Conservation (phyloP, 805 yeast species). For the Barnettozyma sp. region DNA sequence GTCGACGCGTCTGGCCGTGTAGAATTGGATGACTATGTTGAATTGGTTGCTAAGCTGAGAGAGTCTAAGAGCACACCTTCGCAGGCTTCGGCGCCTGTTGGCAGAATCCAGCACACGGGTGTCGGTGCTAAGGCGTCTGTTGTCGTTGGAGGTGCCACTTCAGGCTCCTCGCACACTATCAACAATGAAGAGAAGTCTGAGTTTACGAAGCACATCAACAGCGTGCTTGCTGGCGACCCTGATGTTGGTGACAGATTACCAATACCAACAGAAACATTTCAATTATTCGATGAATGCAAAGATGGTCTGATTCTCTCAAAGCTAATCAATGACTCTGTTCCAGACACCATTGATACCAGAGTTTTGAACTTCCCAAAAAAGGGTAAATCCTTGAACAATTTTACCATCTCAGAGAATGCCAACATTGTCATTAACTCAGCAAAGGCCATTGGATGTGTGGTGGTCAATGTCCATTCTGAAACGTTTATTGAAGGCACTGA, state of each 20-base stretch:
- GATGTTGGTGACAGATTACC: constrained; percentile 84
- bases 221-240: constrained; percentile 82
- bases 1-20: constrained; percentile 97
- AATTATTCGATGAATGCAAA: constrained; percentile 91
- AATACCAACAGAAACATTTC: constrained; percentile 88
- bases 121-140: constrained; percentile 63
- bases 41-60: constrained; percentile 72
- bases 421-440: constrained; percentile 97
- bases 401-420: constrained; percentile 95
- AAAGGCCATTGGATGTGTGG: constrained; percentile 97
- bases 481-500: constrained; percentile 93
- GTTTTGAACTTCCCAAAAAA: constrained; percentile 84
- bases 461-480: constrained; percentile 94
- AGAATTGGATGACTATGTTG: constrained; percentile 91
- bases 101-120: constrained; percentile 48
- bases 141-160: constrained; percentile 75
- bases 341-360: constrained; percentile 97
- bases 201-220: constrained; percentile 92
- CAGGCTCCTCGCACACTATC: constrained; percentile 93
- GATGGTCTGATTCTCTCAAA: constrained; percentile 92
- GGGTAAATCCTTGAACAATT: constrained; percentile 78
- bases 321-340: constrained; percentile 94
- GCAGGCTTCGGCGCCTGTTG: constrained; percentile 24
- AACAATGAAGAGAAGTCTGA: constrained; percentile 95
- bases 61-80: constrained; percentile 36